Percentiles rank a stretch among this genome's conserved stretches.
These are phyloP conservation scores for Selenicereus undatus DNA, from an alignment of 148 eudicot genomes.

Conservation along the genomic window DNA sequence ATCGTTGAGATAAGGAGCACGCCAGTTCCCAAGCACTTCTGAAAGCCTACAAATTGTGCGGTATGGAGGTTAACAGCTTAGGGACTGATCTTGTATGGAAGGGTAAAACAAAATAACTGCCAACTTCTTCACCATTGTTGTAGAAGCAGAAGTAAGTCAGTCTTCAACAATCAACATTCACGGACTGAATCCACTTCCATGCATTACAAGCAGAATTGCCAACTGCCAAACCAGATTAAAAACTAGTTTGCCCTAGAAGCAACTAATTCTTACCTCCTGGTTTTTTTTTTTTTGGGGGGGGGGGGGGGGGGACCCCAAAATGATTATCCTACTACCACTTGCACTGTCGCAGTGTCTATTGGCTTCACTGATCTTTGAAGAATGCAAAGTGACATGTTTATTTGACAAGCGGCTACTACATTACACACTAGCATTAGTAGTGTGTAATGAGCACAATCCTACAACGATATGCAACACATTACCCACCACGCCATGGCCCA, in stretches of 20 bases:
- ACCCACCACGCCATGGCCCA: neutral
- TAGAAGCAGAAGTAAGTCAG: neutral
- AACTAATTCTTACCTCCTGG: neutral
- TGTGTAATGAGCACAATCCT: no score
- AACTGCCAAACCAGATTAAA: neutral
- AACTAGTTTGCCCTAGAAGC: neutral
- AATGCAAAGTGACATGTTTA: no score
- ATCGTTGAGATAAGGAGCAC: conserved; percentile 44
- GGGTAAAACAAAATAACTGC: neutral
- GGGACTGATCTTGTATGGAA: conserved; percentile 1
- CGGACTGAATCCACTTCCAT: neutral
- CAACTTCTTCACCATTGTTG: neutral
- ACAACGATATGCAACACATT: neutral
- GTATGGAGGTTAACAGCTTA: conserved; percentile 2
- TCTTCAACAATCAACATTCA: neutral
- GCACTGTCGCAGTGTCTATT: no score
- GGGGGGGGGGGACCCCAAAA: neutral
- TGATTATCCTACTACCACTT: neutral
- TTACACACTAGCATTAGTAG: no score
- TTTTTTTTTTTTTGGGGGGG: neutral
- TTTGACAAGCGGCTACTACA: no score
- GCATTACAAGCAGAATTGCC: neutral
- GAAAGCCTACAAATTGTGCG: conserved; percentile 45
- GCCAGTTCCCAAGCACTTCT: conserved; percentile 65
- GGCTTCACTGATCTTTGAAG: no score